These are phyloP conservation scores for Tulasnella sp. DNA, from an alignment of 768 basidiomycete species.

Conservation along the genomic window DNA sequence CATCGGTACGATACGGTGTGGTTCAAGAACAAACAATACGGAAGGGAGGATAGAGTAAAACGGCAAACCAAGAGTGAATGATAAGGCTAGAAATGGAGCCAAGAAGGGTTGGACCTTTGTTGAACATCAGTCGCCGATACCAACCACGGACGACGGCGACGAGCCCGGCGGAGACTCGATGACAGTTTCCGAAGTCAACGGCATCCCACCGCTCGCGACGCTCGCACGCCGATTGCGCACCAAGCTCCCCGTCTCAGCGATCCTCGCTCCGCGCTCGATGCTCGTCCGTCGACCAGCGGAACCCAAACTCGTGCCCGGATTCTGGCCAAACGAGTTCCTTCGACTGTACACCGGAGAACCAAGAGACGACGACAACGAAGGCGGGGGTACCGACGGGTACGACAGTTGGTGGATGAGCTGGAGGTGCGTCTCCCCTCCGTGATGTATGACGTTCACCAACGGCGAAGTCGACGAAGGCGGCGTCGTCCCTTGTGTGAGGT, in stretches of 20 bases:
- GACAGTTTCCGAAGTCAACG: not conserved
- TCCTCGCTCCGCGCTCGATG: slow-evolving; percentile 46
- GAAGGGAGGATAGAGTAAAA: too few species aligned
- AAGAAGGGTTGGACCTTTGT: not conserved
- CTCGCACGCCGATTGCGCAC: not conserved
- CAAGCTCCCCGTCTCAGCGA: slow-evolving; percentile 58
- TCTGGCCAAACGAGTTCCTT: slow-evolving; percentile 27
- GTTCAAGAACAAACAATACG: too few species aligned
- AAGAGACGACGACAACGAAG: slow-evolving; percentile 66
- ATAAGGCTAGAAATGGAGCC: not conserved
- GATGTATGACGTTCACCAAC: slow-evolving; percentile 18
- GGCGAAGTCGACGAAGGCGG: slow-evolving; percentile 54
- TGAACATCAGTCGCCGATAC: not conserved
- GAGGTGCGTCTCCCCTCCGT: slow-evolving; percentile 20
- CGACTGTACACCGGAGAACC: slow-evolving; percentile 44
- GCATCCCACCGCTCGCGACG: not conserved
- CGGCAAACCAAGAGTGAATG: too few species aligned
- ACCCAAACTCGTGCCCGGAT: not conserved
- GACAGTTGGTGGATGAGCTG: slow-evolving; percentile 37
- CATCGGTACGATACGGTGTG: too few species aligned
- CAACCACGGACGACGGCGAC: not conserved
- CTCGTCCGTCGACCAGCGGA: slow-evolving; percentile 32
- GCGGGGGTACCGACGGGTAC: slow-evolving; percentile 77
- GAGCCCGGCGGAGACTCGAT: not conserved
- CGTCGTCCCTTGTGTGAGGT: slow-evolving; percentile 56